Conservation (phyloP, 2,329 filamentous ascomycete species). For the Cladobotryum mycophilum region DNA sequence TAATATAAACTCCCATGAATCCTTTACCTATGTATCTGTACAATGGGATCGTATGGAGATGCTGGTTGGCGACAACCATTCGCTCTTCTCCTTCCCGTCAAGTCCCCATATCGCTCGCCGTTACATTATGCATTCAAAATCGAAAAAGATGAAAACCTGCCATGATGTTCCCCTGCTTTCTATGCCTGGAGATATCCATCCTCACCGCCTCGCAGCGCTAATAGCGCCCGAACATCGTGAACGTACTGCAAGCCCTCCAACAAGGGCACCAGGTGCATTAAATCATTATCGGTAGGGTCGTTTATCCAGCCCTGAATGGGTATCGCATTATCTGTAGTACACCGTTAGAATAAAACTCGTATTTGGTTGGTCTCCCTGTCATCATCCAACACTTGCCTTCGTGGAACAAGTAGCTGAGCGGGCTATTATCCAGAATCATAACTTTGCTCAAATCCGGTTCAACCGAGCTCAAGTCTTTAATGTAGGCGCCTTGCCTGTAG, state of each 20-base stretch:
- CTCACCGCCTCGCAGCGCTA: constrained; percentile 85
- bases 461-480: constrained; percentile 93
- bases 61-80: constrained; percentile 1
- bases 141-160: constrained; percentile 4
- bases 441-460: constrained; percentile 97
- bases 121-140: constrained; percentile 2
- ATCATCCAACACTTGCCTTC: constrained; percentile 59
- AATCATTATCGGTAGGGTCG: constrained; percentile 92
- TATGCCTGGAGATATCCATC: constrained; percentile 54
- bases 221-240: constrained; percentile 84
- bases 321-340: constrained; percentile 83
- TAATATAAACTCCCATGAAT: constrained; percentile 10
- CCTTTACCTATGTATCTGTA: constrained; percentile 12
- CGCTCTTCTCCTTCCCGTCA: neutral
- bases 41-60: constrained; percentile 6
- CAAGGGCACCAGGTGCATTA: constrained; percentile 86
- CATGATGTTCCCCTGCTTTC: constrained; percentile 12
- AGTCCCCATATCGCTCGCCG: neutral
- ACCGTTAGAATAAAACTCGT: neutral
- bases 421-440: constrained; percentile 98
- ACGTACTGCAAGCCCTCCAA: constrained; percentile 94
- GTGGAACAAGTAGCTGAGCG: constrained; percentile 96
- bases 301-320: constrained; percentile 99
- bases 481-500: constrained; percentile 89
- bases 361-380: neutral